Base-by-base conservation (phyloP, 371 early-diverging fungal species). In the Thermomucor indicae-seudaticae region DNA sequence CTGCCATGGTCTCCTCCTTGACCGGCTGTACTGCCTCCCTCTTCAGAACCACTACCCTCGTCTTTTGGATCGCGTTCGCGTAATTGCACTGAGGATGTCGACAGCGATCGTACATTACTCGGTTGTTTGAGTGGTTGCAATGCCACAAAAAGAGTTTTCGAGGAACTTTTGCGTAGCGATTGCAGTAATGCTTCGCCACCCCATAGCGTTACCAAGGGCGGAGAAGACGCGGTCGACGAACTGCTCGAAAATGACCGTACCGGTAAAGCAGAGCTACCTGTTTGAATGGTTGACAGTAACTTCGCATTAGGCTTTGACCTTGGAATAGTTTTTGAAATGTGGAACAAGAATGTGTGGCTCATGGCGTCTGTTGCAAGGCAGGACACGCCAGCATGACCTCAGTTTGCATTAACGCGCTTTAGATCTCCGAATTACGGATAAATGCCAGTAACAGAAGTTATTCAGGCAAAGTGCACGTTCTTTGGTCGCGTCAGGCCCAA, bases 251-350 rank as follows among this genome's bases (percentile, higher is more conserved):
- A n/a, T n/a, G n/a, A n/a, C n/a, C n/a, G n/a, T n/a, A n/a, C n/a
- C n/a, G n/a, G n/a, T n/a, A n/a, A n/a, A n/a, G n/a, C n/a, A n/a
- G n/a, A n/a, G n/a, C n/a, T n/a, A n/a, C n/a, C n/a, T n/a, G n/a
- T n/a, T n/a, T n/a, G n/a, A n/a, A n/a, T n/a, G n/a, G n/a, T n/a
- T n/a, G n/a, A n/a, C n/a, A n/a, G n/a, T n/a, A n/a, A n/a, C n/a
- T n/a, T n/a, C n/a, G n/a, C n/a, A 30, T 68, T 63, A 6, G 66
- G 52, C 46, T 63, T 65, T 3, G 60, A 58, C 6, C 75, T 64
- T 39, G 75, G 67, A 27, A 74, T 70, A 11, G 71, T 74, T 49
- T 64, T 74, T 27, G 70, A 65, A 11, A 74, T 67, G 53, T 74
- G 69, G 49, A 74, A 53, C 19, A 74, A 58, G 57, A 70, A 70